A percentile compares a stretch with the other conserved stretches of the same genome.
These are phyloP conservation scores for Hanseniaspora valbyensis DNA, from an alignment of 805 yeast genomes.

Conservation along the genomic window DNA sequence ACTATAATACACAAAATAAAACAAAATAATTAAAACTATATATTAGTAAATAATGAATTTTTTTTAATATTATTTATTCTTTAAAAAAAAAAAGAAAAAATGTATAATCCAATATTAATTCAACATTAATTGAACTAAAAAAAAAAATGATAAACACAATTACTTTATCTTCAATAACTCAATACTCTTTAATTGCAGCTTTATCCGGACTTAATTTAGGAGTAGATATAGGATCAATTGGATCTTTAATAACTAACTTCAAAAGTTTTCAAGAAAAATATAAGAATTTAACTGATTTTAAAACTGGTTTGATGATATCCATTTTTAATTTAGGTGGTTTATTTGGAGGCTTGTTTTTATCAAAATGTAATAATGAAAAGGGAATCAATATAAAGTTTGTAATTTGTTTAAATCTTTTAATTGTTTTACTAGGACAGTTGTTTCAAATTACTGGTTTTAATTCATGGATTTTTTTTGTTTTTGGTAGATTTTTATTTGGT, in stretches of 20 bases:
- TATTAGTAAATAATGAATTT: too few relatives aligned
- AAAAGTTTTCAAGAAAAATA: conserved; percentile 41
- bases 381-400: conserved; percentile 52
- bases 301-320: conserved; percentile 41
- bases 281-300: conserved; percentile 37
- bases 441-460: conserved; percentile 42
- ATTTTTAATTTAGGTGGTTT: conserved; percentile 61
- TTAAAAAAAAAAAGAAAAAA: too few relatives aligned
- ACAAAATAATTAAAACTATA: too few relatives aligned
- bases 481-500: conserved; percentile 36
- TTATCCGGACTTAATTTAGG: conserved; percentile 66
- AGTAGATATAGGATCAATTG: conserved; percentile 65
- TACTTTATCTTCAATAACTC: not conserved
- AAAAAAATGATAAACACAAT: not conserved
- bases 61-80: too few relatives aligned
- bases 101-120: too few relatives aligned
- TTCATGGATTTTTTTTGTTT: conserved; percentile 16
- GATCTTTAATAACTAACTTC: conserved; percentile 54
- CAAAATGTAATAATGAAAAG: conserved; percentile 44
- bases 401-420: conserved; percentile 43
- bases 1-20: too few relatives aligned
- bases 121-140: too few relatives aligned
- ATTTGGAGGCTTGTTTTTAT: conserved; percentile 53
- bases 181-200: conserved; percentile 30
- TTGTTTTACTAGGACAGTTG: conserved; percentile 39